A percentile compares a stretch with the other conserved stretches of the same genome.
These are phyloP conservation scores for Boletus rubroflammeus DNA, from an alignment of 768 basidiomycete species.

Conservation along the genomic window DNA sequence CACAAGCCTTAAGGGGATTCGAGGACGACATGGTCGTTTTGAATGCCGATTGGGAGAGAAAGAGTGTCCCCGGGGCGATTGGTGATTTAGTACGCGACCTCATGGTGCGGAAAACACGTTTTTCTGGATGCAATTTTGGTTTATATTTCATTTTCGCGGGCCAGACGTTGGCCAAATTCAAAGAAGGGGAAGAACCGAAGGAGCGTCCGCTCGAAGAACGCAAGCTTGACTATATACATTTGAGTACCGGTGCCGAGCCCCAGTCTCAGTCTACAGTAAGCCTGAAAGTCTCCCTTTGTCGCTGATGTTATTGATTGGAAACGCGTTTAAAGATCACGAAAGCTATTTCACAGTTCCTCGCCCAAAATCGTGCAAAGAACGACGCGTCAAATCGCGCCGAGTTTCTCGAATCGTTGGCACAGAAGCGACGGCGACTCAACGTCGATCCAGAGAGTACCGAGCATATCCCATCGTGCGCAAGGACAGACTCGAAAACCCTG, in stretches of 20 bases:
- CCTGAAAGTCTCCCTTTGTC: conserved; percentile 6
- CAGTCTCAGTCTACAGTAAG: conserved; percentile 59
- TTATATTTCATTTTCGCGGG: not conserved
- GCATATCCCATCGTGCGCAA: conserved; percentile 57
- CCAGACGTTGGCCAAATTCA: conserved; percentile 31
- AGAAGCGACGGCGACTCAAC: conserved; percentile 48
- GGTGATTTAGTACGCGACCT: conserved; percentile 48
- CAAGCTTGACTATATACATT: conserved; percentile 60
- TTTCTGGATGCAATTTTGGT: not conserved
- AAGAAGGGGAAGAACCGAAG: conserved; percentile 23
- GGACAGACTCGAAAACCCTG: conserved; percentile 65
- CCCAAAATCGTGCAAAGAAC: conserved; percentile 65
- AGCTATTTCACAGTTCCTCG: conserved; percentile 69
- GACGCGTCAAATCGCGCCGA: conserved; percentile 75
- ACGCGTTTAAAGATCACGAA: conserved; percentile 51
- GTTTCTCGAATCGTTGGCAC: conserved; percentile 58
- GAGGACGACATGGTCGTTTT: conserved; percentile 71
- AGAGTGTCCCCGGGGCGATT: conserved; percentile 54
- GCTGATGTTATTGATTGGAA: conserved; percentile 1
- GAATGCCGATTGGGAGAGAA: conserved; percentile 61
- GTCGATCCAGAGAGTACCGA: conserved; percentile 34
- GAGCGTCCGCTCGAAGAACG: conserved; percentile 56
- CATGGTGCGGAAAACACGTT: conserved; percentile 37
- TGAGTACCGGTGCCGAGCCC: conserved; percentile 43
- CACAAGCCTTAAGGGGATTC: conserved; percentile 58